These are phyloP conservation scores for Sherardia arvensis DNA, from an alignment of 257 asterid species.

Conservation along the genomic window DNA sequence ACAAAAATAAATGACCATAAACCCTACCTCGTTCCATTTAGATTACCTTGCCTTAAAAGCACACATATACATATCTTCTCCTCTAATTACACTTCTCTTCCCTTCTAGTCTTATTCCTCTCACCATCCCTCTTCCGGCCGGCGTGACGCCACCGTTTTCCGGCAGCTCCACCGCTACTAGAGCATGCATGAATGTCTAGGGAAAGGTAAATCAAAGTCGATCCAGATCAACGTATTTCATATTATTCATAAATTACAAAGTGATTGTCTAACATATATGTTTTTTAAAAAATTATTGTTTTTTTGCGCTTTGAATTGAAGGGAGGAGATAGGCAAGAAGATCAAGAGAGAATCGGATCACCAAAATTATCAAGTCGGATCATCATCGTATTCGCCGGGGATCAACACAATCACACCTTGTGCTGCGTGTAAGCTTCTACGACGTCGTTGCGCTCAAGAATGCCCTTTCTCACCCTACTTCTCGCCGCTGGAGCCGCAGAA, in stretches of 20 bases:
- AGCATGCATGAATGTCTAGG: constrained; percentile 92
- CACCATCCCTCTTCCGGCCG: constrained; percentile 10
- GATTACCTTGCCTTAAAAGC: constrained; percentile 77
- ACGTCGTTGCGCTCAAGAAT: constrained; percentile 79
- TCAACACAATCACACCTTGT: constrained; percentile 74
- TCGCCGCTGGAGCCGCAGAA: constrained; percentile 81
- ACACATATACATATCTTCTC: constrained; percentile 24
- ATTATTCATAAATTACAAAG: background rate
- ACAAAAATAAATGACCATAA: background rate
- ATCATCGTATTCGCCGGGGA: background rate
- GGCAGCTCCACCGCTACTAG: constrained; percentile 26
- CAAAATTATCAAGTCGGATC: constrained; percentile 25
- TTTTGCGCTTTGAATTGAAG: constrained; percentile 12
- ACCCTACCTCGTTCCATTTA: constrained; percentile 30
- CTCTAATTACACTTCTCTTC: background rate
- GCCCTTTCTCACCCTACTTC: constrained; percentile 86
- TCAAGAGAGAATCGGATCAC: constrained; percentile 44
- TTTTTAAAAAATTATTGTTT: too few relatives aligned
- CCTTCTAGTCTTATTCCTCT: background rate
- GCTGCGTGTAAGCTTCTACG: constrained; percentile 88
- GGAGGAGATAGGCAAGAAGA: constrained; percentile 85
- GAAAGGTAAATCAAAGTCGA: constrained; percentile 41
- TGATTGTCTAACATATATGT: too few relatives aligned
- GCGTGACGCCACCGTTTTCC: constrained; percentile 4
- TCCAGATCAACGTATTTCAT: background rate